Evolutionary conservation across 352 stramenopile genomes (phyloP), one percentile per base, ranked within the genome.

Genomic region (Pythium folliculosum): DNA sequence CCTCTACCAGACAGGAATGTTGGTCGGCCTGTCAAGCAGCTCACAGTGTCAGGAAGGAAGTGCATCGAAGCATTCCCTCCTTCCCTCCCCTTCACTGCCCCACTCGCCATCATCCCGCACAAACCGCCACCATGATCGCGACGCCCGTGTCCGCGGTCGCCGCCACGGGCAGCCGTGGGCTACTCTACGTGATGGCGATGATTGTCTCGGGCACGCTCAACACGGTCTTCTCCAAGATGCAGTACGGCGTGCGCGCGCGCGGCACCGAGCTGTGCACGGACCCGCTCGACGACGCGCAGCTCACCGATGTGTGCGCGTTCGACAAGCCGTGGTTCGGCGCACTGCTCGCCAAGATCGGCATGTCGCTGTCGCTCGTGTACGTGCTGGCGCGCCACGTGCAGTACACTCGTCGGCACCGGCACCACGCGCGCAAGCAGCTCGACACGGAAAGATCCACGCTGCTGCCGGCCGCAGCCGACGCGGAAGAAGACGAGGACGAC

Each of bases 291-390:
- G 37, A 45, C 19, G n/a, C 55, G 21, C 16, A 10, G 17, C 44
- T 65, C 44, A 90, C 81, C 63, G 84, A 68, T 64, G 49, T 83
- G 55, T 94, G 86, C 35, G 76, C 81, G 61, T 94, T 94, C 65
- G 79, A 84, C 78, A 94, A 94, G 76, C 86, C 86, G 23, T 94
- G 84, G 84, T 94, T 92, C 67, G 79, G 83, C 52, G 84, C 90
- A 40, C 68, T 94, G 70, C 80, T 92, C 67, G 92, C 92, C 82
- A 94, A 94, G 57, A 58, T 91, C 44, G 86, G 84, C 55, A 94
- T 94, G 86, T 70, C 84, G 57, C 69, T 90, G 12, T 91, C 84
- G 61, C 76, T 94, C 19, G 77, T 84, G 21, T 89, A 92, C 56
- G 67, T 91, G 32, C 89, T 86, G 60, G 32, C 76, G 49, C 86